A percentile compares a stretch with the other conserved stretches of the same genome.
These are phyloP conservation scores for Scheffersomyces illinoinensis DNA, from an alignment of 1,139 yeast genomes.

Conservation along the genomic window DNA sequence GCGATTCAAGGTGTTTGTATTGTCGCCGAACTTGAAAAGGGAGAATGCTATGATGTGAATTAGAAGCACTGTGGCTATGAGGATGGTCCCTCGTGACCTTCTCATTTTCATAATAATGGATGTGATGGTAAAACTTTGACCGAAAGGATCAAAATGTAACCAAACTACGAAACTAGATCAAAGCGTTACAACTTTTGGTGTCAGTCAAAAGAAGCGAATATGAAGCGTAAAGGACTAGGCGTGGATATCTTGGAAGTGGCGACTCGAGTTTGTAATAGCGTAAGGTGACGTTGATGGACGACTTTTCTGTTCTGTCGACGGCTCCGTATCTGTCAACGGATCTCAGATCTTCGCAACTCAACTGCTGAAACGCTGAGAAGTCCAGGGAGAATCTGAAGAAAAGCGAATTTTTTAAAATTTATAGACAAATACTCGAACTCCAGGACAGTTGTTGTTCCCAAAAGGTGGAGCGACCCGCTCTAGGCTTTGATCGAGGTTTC, in stretches of 20 bases:
- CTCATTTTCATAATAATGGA: slow-evolving; percentile 6
- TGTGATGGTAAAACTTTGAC: neutral
- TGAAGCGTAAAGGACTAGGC: neutral
- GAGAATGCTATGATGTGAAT: slow-evolving; percentile 11
- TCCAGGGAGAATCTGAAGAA: neutral
- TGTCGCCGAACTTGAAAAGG: slow-evolving; percentile 7
- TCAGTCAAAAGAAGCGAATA: too few relatives aligned
- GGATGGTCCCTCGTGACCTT: slow-evolving; percentile 8
- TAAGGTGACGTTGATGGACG: neutral
- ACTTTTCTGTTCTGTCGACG: too few relatives aligned
- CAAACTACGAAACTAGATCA: neutral
- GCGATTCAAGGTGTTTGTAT: slow-evolving; percentile 1
- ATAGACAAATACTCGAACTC: neutral
- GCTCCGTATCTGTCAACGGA: neutral
- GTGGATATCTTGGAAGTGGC: neutral
- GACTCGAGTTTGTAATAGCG: neutral
- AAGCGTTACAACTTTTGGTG: neutral
- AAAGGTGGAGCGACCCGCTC: neutral
- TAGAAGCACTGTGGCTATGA: slow-evolving; percentile 6
- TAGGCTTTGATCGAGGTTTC: neutral
- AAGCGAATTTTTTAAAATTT: neutral
- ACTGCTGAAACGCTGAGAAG: neutral
- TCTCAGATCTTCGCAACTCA: neutral
- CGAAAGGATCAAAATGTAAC: neutral
- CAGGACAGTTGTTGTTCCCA: neutral